Evolutionary conservation across 352 stramenopile species (phyloP), one percentile per base, ranked within the genome.

Genomic region (Pythium myriotylum): DNA sequence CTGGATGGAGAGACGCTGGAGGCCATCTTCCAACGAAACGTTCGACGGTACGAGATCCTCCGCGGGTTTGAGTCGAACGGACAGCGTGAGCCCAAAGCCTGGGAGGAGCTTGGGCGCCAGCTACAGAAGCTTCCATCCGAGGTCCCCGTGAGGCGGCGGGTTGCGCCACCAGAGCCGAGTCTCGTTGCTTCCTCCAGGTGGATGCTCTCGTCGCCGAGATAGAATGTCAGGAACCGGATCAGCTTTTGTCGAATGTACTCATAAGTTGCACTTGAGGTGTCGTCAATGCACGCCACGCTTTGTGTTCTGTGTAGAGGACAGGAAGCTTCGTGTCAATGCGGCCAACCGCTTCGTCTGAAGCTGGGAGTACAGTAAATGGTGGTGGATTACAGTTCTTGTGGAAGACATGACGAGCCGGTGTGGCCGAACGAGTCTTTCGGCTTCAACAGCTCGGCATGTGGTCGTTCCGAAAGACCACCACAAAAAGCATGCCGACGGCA

Each of bases 41-140:
- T 89, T 6, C 68, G 75, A 17, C 77, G 77, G 2, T 76, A 89
- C 51, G 79, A 87, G 45, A 89, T 89, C 22, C 73, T 89, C 17
- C 26, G 74, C 0, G 67, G 75, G 1, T 89, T 89, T 37, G 71
- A 87, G 26, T 42, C 54, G 6, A 33, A 37, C 4, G 4, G 2
- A 16, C 29, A 62, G 26, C 29, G 65, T 54, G 43, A 43, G 46
- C 54, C 16, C 26, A 54, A 17, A 32, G 65, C 66, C 46, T 60
- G 19, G 46, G 39, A 59, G 39, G 19, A 67, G n/a, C 62, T 86
- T 8, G 67, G 75, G 8, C 64, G 77, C 10, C 58, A 75, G 22
- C 66, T 87, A 19, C 62, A 78, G 2, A 41, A 12, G 7, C 37
- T 62, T 10, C 53, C 60, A 40, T 53, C 39, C 6, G 81, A 80